Evolutionary conservation across 164 flowering plant genomes (phyloP), one percentile per base, ranked within the genome.

Genomic region (Warburgia ugandensis): DNA sequence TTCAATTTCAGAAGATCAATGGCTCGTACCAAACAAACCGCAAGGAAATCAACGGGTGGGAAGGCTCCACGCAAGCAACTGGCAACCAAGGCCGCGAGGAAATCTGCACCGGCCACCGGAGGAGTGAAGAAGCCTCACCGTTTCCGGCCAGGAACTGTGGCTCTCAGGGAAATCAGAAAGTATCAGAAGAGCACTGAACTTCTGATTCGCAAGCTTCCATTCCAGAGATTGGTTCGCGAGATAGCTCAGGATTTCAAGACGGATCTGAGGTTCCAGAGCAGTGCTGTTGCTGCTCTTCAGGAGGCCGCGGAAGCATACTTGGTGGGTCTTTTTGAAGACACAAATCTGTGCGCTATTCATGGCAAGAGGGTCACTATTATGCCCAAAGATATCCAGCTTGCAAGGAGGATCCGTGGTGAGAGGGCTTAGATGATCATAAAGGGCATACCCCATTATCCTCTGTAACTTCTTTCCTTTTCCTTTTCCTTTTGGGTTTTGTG

Each of bases 21-120:
- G 64, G 64, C 64, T 21, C 52, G 64, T 2, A 60, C 64, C 2
- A 60, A 60, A 58, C 59, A 45, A 44, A 55, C 51, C 1, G 59
- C 51, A 0, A 45, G 59, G 43, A 55, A 45, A 28, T 45, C 59
- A n/a, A 55, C 59, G 7, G 59, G 59, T 11, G 59, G 59, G 8
- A 54, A 40, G 58, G 58, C 58, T 13, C 58, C 48, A 2, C 36
- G 58, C 7, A 54, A 54, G 58, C 58, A 54, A 39, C 48, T 54
- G 29, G 58, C 58, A 13, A 54, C 58, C 2, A 54, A 54, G 48
- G 58, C 58, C 1, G 58, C 58, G 1, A 13, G 58, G 28, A 54
- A 54, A 19, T 54, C 58, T 14, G 58, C 48, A 3, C 58, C 58
- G 35, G 58, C 58, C 8, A 54, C 58, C 20, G 58, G 58, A 21